phyloP scores from a whole-genome alignment of 2,329 filamentous ascomycete genomes.

The Chaetomiaceae sp. region DNA sequence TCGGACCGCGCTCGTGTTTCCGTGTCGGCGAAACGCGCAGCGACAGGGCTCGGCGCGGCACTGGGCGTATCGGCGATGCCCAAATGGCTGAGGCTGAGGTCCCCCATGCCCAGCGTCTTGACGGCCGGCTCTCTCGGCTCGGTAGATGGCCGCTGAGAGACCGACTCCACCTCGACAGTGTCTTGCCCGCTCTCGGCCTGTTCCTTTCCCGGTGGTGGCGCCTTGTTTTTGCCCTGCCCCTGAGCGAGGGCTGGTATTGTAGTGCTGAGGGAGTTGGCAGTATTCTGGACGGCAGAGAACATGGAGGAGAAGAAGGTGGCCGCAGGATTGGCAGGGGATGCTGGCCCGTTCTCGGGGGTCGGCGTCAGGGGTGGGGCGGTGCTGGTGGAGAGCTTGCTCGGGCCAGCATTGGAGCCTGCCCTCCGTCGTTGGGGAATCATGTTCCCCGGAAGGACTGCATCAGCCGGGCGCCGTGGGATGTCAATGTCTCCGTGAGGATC shows the following conservation, averaged over 20 bases:
- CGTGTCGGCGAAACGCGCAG: slow-evolving; percentile 50
- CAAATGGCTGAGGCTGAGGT: slow-evolving; percentile 83
- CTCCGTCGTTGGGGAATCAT: slow-evolving; percentile 66
- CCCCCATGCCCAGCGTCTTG: slow-evolving; percentile 82
- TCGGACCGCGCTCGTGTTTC: slow-evolving; percentile 51
- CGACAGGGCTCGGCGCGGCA: slow-evolving; percentile 52
- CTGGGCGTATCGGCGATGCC: slow-evolving; percentile 65
- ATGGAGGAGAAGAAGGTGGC: slow-evolving; percentile 90
- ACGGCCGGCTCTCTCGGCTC: slow-evolving; percentile 69
- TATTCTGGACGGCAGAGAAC: slow-evolving; percentile 88
- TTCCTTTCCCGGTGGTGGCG: slow-evolving; percentile 30
- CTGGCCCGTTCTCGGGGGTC: slow-evolving; percentile 61
- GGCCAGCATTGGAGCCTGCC: slow-evolving; percentile 54
- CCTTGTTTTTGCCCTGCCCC: slow-evolving; percentile 42
- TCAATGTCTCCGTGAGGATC: slow-evolving; percentile 35
- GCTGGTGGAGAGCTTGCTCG: slow-evolving; percentile 83
- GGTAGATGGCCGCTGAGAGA: slow-evolving; percentile 38
- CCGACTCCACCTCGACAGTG: slow-evolving; percentile 43
- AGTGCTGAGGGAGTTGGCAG: slow-evolving; percentile 69
- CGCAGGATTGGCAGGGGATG: slow-evolving; percentile 46
- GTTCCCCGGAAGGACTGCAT: slow-evolving; percentile 61
- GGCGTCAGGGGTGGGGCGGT: slow-evolving; percentile 70
- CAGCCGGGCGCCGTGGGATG: slow-evolving; percentile 33
- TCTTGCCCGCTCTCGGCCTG: slow-evolving; percentile 33
- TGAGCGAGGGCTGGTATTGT: slow-evolving; percentile 61